These are phyloP conservation scores for Takashimella tepidaria DNA, from an alignment of 1,284 basidiomycete genomes.

Conservation along the genomic window DNA sequence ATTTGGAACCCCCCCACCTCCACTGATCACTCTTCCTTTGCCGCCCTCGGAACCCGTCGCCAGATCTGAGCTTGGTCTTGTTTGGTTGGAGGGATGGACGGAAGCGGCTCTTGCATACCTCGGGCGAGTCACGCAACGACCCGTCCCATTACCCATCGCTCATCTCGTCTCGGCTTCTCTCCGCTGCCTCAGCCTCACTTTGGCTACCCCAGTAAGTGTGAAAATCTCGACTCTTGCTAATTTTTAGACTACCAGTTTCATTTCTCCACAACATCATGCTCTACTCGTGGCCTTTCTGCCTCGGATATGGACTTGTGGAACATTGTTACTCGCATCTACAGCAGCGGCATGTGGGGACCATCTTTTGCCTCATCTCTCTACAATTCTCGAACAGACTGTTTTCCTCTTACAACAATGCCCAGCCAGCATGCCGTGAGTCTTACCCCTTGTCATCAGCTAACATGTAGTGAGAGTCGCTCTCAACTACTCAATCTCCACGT, in stretches of 20 bases:
- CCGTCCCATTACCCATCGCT: conserved; percentile 69
- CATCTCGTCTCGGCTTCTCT: conserved; percentile 43
- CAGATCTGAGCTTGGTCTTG: conserved; percentile 19
- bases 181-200: conserved; percentile 54
- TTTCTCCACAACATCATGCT: conserved; percentile 39
- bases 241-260: conserved; percentile 30
- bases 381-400: conserved; percentile 40
- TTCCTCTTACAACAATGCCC: conserved; percentile 38
- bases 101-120: conserved; percentile 25
- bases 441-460: neutral
- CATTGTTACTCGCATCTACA: conserved; percentile 28
- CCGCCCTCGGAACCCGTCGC: conserved; percentile 26
- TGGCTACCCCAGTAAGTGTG: conserved; percentile 53
- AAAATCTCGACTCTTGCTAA: neutral
- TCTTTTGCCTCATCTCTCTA: conserved; percentile 37
- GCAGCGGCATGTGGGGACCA: conserved; percentile 37
- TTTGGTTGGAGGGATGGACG: conserved; percentile 29
- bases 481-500: conserved; percentile 36
- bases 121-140: conserved; percentile 59
- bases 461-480: neutral
- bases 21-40: conserved; percentile 10
- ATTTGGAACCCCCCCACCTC: conserved; percentile 4
- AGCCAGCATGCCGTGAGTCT: conserved; percentile 25
- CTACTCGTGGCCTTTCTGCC: conserved; percentile 30
- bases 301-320: conserved; percentile 34